These are phyloP conservation scores for Chamaecyparis obtusa DNA, from an alignment of 75 land plant genomes.

Conservation along the genomic window DNA sequence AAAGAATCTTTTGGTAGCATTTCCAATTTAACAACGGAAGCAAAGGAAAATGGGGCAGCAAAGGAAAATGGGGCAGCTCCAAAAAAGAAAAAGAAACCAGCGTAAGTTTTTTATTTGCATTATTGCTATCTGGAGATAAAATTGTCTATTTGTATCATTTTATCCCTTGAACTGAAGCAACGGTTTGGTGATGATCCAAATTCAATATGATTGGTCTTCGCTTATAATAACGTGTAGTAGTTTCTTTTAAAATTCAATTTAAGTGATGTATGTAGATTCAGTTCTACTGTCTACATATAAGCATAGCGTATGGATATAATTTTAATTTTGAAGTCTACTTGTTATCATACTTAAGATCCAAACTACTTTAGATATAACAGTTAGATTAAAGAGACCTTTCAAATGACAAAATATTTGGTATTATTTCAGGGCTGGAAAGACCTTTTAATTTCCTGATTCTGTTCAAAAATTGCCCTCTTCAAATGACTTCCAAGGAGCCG, in stretches of 20 bases:
- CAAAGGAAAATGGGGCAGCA: constrained; percentile 26
- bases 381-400: background rate
- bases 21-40: constrained; percentile 27
- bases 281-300: background rate
- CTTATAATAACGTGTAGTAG: background rate
- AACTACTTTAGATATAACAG: background rate
- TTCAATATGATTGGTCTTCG: background rate
- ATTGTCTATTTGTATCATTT: background rate
- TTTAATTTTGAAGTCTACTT: background rate
- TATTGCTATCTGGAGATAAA: background rate
- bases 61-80: constrained; percentile 24
- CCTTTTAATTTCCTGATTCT: background rate
- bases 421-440: constrained; percentile 7
- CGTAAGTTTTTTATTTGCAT: constrained; percentile 29
- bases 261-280: background rate
- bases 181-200: background rate
- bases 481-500: background rate
- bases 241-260: background rate
- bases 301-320: background rate
- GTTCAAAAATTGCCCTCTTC: background rate
- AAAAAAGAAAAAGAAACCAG: constrained; percentile 34
- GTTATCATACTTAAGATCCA: background rate
- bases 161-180: background rate
- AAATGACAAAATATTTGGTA: background rate
- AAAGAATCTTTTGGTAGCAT: constrained; percentile 84